Evolutionary conservation across 2,329 filamentous ascomycete species (phyloP), one percentile per base, ranked within the genome.

Genomic region (Paradendryphiella salina): DNA sequence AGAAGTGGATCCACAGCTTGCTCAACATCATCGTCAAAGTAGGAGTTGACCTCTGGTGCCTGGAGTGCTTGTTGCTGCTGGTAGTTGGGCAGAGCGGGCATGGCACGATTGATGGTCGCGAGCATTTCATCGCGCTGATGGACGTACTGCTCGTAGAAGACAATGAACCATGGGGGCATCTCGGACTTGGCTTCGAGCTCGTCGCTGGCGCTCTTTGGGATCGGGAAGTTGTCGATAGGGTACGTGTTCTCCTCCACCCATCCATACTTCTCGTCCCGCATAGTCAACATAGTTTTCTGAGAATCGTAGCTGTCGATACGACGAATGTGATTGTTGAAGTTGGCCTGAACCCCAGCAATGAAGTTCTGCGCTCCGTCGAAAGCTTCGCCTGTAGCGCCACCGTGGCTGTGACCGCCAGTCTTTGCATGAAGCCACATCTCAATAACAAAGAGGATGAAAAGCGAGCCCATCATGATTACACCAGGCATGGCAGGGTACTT

Each of bases 401-500:
- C 82, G 54, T 85, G 83, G 3, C 78, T 80, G 60, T 84, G 81
- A 0, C 81, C 81, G 4, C 82, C 82, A 43, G 78, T 80, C 71
- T 84, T 85, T 38, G 74, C 70, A 63, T 85, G 83, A 54, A 85
- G 77, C 70, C 77, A 84, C 77, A 85, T 80, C 66, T 85, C 83
- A 26, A 85, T 75, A n/a, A 79, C 72, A 63, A 88, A 87, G 3
- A 88, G 75, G 14, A 76, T 66, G 63, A 86, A 85, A 56, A 86
- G 78, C 15, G 84, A 79, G 0, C 56, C 77, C 82, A 86, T 85
- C 82, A 85, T 85, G 69, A 86, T 85, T 20, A 84, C 82, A 61
- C 83, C 83, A 2, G 83, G 82, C 63, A 86, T 76, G 20, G 84
- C 80, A 5, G 83, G 82, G 63, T 85, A 86, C 41, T 84, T 67